A percentile compares a stretch with the other conserved stretches of the same genome.
These are phyloP conservation scores for Aspergillus persii DNA, from an alignment of 2,329 filamentous ascomycete genomes.

Conservation along the genomic window DNA sequence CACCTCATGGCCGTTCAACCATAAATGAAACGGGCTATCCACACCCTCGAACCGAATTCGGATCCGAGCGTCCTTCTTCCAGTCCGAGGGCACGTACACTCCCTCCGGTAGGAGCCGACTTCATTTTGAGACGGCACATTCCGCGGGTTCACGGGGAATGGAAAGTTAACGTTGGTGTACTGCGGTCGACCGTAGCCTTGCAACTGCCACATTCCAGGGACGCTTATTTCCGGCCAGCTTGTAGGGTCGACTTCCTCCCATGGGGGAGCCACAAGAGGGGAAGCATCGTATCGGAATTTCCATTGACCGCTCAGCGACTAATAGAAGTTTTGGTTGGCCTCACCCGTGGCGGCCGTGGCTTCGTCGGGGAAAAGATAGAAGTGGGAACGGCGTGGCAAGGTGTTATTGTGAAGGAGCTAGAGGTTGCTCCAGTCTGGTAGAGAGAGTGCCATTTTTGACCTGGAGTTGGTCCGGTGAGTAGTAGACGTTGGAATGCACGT, in stretches of 20 bases:
- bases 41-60: slow-evolving; percentile 69
- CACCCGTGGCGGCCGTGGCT: not conserved
- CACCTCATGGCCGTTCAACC: slow-evolving; percentile 62
- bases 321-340: slow-evolving; percentile 1
- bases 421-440: slow-evolving; percentile 2
- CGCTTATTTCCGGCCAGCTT: slow-evolving; percentile 44
- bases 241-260: slow-evolving; percentile 10
- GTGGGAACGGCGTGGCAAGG: slow-evolving; percentile 7
- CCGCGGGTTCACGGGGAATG: slow-evolving; percentile 65
- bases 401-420: slow-evolving; percentile 7
- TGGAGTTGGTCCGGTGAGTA: not conserved
- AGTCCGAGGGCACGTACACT: slow-evolving; percentile 51
- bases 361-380: slow-evolving; percentile 1
- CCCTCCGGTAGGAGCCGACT: slow-evolving; percentile 61
- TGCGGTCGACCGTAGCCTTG: slow-evolving; percentile 66
- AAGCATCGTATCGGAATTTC: slow-evolving; percentile 14
- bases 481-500: not conserved
- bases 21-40: slow-evolving; percentile 69
- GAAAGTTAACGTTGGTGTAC: slow-evolving; percentile 68
- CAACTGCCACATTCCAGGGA: slow-evolving; percentile 69
- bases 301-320: slow-evolving; percentile 18
- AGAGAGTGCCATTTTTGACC: not conserved
- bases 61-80: slow-evolving; percentile 52
- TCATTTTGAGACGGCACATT: slow-evolving; percentile 62
- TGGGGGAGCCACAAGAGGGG: slow-evolving; percentile 14